A percentile compares a stretch with the other conserved stretches of the same genome.
Evolutionary conservation across 257 asterid genomes (phyloP).

Genomic region (Vinca minor): DNA sequence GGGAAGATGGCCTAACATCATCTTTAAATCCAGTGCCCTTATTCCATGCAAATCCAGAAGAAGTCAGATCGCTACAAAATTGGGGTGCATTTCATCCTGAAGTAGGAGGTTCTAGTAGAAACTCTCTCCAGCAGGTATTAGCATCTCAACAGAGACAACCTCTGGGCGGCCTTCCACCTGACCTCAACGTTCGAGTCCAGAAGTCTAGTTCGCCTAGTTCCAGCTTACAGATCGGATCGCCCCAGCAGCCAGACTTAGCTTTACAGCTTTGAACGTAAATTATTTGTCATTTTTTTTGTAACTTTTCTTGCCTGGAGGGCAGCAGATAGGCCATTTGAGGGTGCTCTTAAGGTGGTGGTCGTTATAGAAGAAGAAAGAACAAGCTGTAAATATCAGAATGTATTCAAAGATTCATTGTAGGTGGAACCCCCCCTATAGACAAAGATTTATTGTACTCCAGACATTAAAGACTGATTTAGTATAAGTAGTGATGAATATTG

Average conservation of each 20-base stretch:
- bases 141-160: slow-evolving; percentile 25
- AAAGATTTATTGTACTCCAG: too few relatives aligned
- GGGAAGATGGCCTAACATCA: slow-evolving; percentile 15
- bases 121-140: slow-evolving; percentile 17
- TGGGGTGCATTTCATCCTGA: slow-evolving; percentile 24
- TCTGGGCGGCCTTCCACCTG: slow-evolving; percentile 43
- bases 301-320: too few relatives aligned
- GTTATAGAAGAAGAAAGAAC: too few relatives aligned
- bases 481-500: too few relatives aligned
- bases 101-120: slow-evolving; percentile 22
- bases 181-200: slow-evolving; percentile 61
- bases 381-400: too few relatives aligned
- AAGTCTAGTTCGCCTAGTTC: slow-evolving; percentile 57
- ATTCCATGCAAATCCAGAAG: slow-evolving; percentile 14
- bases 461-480: too few relatives aligned
- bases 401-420: too few relatives aligned
- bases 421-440: too few relatives aligned
- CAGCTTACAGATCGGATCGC: slow-evolving; percentile 64
- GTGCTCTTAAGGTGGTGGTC: too few relatives aligned
- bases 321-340: too few relatives aligned
- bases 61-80: slow-evolving; percentile 19
- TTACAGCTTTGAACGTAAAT: slow-evolving; percentile 56
- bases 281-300: slow-evolving; percentile 3
- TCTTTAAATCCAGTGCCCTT: slow-evolving; percentile 17
- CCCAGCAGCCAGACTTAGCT: slow-evolving; percentile 85